Evolutionary conservation across 768 basidiomycete species (phyloP).

Genomic region (Termitomyces sp.): DNA sequence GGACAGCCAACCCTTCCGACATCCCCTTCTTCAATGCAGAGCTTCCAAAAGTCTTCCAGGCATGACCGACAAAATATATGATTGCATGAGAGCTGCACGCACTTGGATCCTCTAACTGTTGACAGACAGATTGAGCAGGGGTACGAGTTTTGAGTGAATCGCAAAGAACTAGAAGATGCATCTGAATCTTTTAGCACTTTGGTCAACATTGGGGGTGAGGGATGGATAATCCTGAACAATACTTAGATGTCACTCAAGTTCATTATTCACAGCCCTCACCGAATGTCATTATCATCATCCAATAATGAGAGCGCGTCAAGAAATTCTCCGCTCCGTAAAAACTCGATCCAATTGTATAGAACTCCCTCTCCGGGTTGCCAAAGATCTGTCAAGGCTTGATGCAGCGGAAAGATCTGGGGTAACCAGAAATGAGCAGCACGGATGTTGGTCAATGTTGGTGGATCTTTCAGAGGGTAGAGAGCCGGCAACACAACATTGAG

Average conservation of each 20-base stretch:
- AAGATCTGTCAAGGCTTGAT: constrained; percentile 40
- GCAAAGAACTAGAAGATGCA: constrained; percentile 36
- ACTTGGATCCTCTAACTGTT: constrained; percentile 70
- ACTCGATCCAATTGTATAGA: constrained; percentile 72
- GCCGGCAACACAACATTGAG: constrained; percentile 51
- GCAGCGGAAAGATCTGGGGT: constrained; percentile 33
- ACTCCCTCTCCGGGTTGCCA: constrained; percentile 62
- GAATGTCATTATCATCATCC: constrained; percentile 29
- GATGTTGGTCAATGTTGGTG: constrained; percentile 54
- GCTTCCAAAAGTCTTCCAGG: constrained; percentile 75
- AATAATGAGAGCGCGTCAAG: constrained; percentile 41
- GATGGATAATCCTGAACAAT: constrained; percentile 47
- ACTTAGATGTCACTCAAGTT: constrained; percentile 5
- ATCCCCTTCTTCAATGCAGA: constrained; percentile 80
- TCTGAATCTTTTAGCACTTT: constrained; percentile 49
- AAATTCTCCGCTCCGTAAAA: constrained; percentile 65
- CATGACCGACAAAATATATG: constrained; percentile 88
- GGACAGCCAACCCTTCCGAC: constrained; percentile 77
- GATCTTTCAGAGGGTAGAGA: constrained; percentile 48
- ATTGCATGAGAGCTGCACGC: constrained; percentile 63
- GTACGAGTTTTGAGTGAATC: constrained; percentile 66
- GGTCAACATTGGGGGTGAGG: constrained; percentile 51
- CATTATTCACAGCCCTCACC: constrained; percentile 25
- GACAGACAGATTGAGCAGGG: constrained; percentile 76
- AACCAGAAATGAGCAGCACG: constrained; percentile 62